phyloP scores from a whole-genome alignment of 345 rosid genomes.

The Populus ilicifolia region DNA sequence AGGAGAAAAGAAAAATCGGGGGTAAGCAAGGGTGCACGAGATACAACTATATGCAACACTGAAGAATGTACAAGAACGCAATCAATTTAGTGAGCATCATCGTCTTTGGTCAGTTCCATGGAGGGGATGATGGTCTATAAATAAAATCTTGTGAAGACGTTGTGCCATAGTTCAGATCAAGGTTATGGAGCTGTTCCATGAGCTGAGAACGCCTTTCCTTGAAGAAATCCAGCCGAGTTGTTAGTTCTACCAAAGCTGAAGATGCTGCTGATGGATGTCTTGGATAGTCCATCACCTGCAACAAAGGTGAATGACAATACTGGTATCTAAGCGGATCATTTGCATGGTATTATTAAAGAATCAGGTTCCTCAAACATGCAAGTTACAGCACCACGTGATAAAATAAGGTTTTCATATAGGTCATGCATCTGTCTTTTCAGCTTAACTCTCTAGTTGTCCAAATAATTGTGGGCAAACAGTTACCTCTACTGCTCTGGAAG shows the following conservation, averaged over 20 bases:
- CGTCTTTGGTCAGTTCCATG: slow-evolving; percentile 58
- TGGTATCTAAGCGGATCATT: background rate
- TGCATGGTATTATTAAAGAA: too few species aligned
- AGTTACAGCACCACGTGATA: background rate
- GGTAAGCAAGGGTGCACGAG: slow-evolving; percentile 2
- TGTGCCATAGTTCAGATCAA: slow-evolving; percentile 79
- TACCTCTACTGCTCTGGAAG: slow-evolving; percentile 83
- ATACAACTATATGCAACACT: slow-evolving; percentile 42
- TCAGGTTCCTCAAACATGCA: background rate
- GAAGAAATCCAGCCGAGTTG: slow-evolving; percentile 95
- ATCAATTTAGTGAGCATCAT: background rate
- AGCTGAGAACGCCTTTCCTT: slow-evolving; percentile 97
- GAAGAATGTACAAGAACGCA: slow-evolving; percentile 48
- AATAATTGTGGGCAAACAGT: slow-evolving; percentile 13
- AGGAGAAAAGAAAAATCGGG: background rate
- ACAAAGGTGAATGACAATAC: background rate
- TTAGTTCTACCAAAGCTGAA: slow-evolving; percentile 86
- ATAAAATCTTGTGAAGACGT: slow-evolving; percentile 77
- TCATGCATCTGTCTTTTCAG: background rate
- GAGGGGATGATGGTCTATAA: slow-evolving; percentile 84
- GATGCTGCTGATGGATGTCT: slow-evolving; percentile 77
- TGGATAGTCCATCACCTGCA: slow-evolving; percentile 71
- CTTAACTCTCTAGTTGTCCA: background rate
- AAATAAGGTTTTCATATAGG: background rate
- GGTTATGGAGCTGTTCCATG: slow-evolving; percentile 97